Conservation (phyloP, 148 eudicot species). For the Tetragonia tetragonoides region DNA sequence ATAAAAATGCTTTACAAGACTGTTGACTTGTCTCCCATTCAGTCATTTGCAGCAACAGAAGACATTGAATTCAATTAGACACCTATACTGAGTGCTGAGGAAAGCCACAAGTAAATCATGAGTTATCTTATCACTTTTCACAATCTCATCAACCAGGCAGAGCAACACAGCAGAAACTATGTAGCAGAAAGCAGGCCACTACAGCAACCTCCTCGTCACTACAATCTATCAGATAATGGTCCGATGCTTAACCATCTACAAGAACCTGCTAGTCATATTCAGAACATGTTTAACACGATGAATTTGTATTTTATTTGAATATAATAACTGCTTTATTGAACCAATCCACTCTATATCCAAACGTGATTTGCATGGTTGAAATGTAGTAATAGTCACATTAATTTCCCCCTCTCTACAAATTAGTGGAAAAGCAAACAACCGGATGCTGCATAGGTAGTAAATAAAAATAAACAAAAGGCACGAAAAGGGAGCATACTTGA, state of each 20-base stretch:
- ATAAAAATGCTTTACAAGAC: conserved; percentile 1
- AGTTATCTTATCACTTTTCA: background rate
- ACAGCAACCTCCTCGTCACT: background rate
- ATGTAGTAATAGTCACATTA: background rate
- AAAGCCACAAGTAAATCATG: background rate
- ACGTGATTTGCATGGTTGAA: background rate
- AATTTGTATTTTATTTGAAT: background rate
- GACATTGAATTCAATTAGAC: background rate
- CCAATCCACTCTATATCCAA: background rate
- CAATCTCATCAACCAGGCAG: background rate
- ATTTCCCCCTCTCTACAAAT: background rate
- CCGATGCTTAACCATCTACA: background rate
- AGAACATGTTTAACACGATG: background rate
- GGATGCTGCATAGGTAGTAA: background rate
- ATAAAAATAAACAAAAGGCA: background rate
- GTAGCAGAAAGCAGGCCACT: background rate
- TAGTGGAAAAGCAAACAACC: background rate
- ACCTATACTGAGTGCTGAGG: background rate
- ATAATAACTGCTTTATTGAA: background rate
- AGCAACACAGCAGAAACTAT: background rate
- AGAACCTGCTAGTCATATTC: background rate
- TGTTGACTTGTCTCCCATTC: background rate
- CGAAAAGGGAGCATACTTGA: conserved; percentile 6
- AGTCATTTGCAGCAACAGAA: background rate
- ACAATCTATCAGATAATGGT: background rate